Evolutionary conservation across 257 asterid genomes (phyloP), one percentile per base, ranked within the genome.

Genomic region (Penstemon newberryi): DNA sequence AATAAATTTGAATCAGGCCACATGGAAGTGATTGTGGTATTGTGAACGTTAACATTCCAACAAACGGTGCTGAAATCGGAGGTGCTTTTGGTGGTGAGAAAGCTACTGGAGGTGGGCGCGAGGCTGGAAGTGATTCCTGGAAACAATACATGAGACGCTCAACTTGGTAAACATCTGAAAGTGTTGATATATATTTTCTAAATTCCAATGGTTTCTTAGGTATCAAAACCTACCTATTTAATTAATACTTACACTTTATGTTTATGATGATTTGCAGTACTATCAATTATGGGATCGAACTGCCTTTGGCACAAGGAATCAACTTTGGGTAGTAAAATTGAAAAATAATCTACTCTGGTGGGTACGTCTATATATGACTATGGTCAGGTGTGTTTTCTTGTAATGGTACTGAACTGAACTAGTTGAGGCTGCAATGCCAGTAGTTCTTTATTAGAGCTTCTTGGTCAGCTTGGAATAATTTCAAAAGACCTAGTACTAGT

Each of bases 51-150:
- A 94, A 94, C 56, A 87, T 94, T 70, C 99, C 99, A 10, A 94
- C 99, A 36, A 94, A 94, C 42, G 99, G 96, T 47, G 99, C 99
- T 53, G 99, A 94, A 70, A 94, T 94, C 40, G 99, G 99, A 4
- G 99, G 99, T 37, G 99, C 99, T 70, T 94, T 91, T 83, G 99
- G 99, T 4, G 97, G 97, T 25, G 99, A 94, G 80, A 94, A 94
- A 67, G 99, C 96, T 41, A 94, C 97, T 0, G 96, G 97, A 33
- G 99, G 99, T 54, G 97, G 99, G 49, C 91, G 99, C 51, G 99
- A 94, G 81, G 99, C 99, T 12, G 99, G 99, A 65, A 94, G 99
- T 56, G 99, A 94, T 79, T 94, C 99, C 25, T 94, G 98, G 99
- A 94, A 94, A 71, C 99, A 91, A 69, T 94, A 91, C 45, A 94